Evolutionary conservation across 2,329 filamentous ascomycete species (phyloP).

Genomic region (Ceratocystiopsis minuta): DNA sequence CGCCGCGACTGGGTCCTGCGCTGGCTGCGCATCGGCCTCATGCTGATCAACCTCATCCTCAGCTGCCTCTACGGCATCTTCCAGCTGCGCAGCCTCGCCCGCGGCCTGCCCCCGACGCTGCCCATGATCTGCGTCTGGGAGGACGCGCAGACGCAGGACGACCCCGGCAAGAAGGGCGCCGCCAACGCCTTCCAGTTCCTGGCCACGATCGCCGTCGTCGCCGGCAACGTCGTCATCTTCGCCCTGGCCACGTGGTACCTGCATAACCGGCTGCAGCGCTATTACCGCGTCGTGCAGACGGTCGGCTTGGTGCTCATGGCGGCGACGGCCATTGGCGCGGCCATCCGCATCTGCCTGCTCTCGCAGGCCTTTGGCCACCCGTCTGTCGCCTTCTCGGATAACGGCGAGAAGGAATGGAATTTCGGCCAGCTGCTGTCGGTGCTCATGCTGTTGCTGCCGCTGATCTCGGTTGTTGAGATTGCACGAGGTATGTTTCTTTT

Average conservation of each 20-base stretch:
- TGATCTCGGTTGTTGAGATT: constrained; percentile 43
- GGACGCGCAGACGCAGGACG: not conserved
- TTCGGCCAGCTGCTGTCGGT: constrained; percentile 45
- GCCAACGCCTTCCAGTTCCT: constrained; percentile 31
- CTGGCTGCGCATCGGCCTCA: constrained; percentile 47
- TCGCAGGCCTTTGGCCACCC: constrained; percentile 43
- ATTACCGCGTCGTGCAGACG: constrained; percentile 35
- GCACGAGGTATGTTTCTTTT: constrained; percentile 4
- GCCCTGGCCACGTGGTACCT: constrained; percentile 45
- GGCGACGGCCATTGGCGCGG: constrained; percentile 39
- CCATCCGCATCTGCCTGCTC: constrained; percentile 35
- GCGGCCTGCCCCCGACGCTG: constrained; percentile 28
- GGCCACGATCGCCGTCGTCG: constrained; percentile 44
- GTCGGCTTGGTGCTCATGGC: constrained; percentile 35
- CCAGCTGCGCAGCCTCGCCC: constrained; percentile 35
- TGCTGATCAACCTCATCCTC: constrained; percentile 45
- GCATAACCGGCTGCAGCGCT: constrained; percentile 34
- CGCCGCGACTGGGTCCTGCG: constrained; percentile 47
- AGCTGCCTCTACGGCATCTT: constrained; percentile 37
- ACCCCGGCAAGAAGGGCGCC: not conserved
- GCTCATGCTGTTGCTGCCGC: constrained; percentile 38
- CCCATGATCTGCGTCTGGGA: constrained; percentile 46
- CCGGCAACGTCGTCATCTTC: constrained; percentile 40
- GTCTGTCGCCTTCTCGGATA: constrained; percentile 29
- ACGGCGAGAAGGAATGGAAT: constrained; percentile 38